Evolutionary conservation across 192 early-diverging fungal genomes (phyloP).

Genomic region (Podila clonocystis): DNA sequence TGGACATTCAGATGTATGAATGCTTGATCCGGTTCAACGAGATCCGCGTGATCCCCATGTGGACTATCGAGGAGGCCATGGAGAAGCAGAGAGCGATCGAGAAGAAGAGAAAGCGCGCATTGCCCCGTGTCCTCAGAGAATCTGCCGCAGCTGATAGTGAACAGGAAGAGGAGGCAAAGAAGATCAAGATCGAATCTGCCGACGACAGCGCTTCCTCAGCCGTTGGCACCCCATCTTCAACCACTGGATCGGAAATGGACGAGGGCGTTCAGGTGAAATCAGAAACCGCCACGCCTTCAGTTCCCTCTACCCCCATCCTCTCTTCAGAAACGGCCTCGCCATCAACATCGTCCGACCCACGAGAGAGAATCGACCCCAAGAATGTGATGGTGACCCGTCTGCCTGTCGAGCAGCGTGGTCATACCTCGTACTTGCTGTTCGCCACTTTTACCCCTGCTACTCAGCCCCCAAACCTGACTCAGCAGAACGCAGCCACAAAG

Average conservation of each 20-base stretch:
- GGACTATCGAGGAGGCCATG: constrained; percentile 74
- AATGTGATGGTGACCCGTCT: constrained; percentile 72
- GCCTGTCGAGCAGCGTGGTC: constrained; percentile 72
- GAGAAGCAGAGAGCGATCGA: constrained; percentile 47
- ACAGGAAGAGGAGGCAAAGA: constrained; percentile 17
- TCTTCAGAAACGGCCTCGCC: constrained; percentile 13
- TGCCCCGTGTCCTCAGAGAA: constrained; percentile 18
- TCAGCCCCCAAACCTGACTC: constrained; percentile 18
- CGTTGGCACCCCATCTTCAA: not conserved
- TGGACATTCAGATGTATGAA: constrained; percentile 85
- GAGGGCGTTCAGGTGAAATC: not conserved
- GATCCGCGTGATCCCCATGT: constrained; percentile 66
- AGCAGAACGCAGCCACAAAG: constrained; percentile 12
- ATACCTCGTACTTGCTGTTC: constrained; percentile 97
- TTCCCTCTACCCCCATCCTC: constrained; percentile 1
- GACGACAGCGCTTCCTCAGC: constrained; percentile 1
- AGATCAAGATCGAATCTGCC: constrained; percentile 24
- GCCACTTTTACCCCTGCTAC: constrained; percentile 75
- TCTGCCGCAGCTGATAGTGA: constrained; percentile 7
- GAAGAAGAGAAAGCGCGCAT: constrained; percentile 55
- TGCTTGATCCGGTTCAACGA: constrained; percentile 87
- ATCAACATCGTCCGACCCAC: constrained; percentile 11
- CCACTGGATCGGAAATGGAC: not conserved
- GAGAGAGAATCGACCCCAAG: constrained; percentile 47
- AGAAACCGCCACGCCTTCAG: not conserved